Evolutionary conservation across 2,329 filamentous ascomycete species (phyloP), one percentile per base, ranked within the genome.

Genomic region (Ascocoryne sarcoides): DNA sequence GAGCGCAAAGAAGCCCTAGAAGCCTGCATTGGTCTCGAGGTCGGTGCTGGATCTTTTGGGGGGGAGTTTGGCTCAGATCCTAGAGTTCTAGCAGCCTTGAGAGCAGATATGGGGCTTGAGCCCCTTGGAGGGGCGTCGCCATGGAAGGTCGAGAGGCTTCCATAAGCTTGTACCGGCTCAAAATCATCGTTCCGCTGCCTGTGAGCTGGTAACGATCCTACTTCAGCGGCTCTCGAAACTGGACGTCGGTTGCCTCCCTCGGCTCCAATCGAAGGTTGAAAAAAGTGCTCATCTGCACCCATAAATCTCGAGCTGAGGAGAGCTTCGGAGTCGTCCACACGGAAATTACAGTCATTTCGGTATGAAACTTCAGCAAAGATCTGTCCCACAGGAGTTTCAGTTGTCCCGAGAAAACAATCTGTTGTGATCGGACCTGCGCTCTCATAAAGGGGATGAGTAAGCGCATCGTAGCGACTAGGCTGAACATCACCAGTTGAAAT

Each of bases 251-350:
- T 65, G 5, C 55, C 49, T 30, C 42, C 42, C 42, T 46, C 54
- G 1, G 37, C 37, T 59, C 60, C 39, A 75, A 92, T 63, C 1
- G 86, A 89, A 7, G 88, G 88, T 45, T 79, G 78, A 60, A 94
- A 93, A 56, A 86, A 85, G 45, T 85, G 79, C 58, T 95, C 88
- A 58, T 95, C 89, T 28, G 87, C 75, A 10, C 86, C 88, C 75
- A 95, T 88, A 57, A 96, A 95, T 21, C 87, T 82, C 10, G 90
- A 95, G 64, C 89, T 95, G 32, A 96, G 65, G 7, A 96, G 65
- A 4, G 89, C 82, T 62, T 96, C 92, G 0, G 88, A 84, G 61
- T 95, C 87, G 54, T 94, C 90, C 29, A 96, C 79, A 33, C 84
- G 79, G 61, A 98, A 95, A 55, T 83, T 87, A 65, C 86, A 94